A percentile compares a stretch with the other conserved stretches of the same genome.
phyloP scores from a whole-genome alignment of 2,329 filamentous ascomycete species.

The Aureobasidium sp. region DNA sequence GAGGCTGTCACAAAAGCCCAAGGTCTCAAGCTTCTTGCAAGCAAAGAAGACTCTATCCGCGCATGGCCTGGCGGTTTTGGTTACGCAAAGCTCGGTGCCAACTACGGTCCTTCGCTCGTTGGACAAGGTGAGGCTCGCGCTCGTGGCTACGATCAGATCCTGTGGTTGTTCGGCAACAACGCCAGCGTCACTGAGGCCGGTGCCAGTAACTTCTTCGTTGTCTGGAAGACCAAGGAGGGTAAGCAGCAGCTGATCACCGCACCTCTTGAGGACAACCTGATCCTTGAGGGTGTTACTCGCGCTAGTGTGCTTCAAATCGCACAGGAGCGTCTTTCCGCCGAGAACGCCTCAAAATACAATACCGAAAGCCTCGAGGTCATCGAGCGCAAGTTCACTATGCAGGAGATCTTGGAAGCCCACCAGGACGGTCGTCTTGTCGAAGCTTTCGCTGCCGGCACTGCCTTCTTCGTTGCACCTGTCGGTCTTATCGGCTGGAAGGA shows the following conservation, averaged over 20 bases:
- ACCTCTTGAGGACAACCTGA: constrained; percentile 72
- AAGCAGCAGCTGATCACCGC: constrained; percentile 71
- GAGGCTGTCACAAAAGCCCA: constrained; percentile 9
- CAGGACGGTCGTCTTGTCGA: constrained; percentile 52
- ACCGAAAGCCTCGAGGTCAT: constrained; percentile 13
- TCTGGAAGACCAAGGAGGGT: constrained; percentile 63
- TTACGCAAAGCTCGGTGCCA: constrained; percentile 86
- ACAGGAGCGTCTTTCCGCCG: constrained; percentile 49
- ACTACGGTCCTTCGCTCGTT: constrained; percentile 79
- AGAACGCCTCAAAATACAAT: constrained; percentile 16
- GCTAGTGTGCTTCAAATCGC: constrained; percentile 70
- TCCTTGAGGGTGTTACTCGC: constrained; percentile 83
- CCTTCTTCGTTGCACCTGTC: constrained; percentile 48
- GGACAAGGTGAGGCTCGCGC: constrained; percentile 68
- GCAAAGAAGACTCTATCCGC: constrained; percentile 72
- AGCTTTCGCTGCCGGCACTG: constrained; percentile 80
- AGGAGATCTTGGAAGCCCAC: constrained; percentile 19
- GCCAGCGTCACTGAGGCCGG: constrained; percentile 83
- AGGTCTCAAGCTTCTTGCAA: constrained; percentile 65
- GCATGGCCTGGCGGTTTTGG: constrained; percentile 93
- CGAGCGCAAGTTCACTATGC: constrained; percentile 53
- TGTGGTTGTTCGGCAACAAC: constrained; percentile 83
- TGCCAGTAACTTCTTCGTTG: constrained; percentile 84
- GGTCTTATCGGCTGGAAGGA: constrained; percentile 40
- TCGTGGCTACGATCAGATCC: constrained; percentile 76